Conservation (phyloP, 164 flowering plant genomes). For the Piper betle region DNA sequence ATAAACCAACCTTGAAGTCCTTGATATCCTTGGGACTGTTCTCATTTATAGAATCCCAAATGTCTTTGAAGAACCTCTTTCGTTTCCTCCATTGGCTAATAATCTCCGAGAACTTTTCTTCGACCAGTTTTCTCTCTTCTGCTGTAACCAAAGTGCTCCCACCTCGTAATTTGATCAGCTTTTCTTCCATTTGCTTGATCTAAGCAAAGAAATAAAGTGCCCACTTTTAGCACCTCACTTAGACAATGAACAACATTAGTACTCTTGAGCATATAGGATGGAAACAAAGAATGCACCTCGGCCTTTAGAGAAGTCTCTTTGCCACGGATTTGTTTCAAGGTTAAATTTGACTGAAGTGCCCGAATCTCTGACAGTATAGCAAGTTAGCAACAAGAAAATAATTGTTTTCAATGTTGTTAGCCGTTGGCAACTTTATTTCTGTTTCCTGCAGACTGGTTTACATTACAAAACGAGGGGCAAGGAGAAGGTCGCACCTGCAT, state of each 20-base stretch:
- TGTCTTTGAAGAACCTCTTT: constrained; percentile 35
- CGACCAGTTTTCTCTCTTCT: constrained; percentile 20
- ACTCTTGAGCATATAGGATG: neutral
- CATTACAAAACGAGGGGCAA: neutral
- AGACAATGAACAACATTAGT: neutral
- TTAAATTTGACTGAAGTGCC: constrained; percentile 72
- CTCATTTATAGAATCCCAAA: constrained; percentile 11
- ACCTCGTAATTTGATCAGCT: constrained; percentile 17
- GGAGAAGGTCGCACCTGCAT: constrained; percentile 41
- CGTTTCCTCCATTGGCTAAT: constrained; percentile 84
- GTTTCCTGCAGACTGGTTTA: neutral
- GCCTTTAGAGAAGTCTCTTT: constrained; percentile 39
- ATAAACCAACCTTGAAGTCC: constrained; percentile 63
- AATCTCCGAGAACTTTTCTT: constrained; percentile 12
- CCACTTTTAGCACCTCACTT: neutral
- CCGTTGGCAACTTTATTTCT: neutral
- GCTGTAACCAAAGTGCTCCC: constrained; percentile 24
- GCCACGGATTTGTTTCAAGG: constrained; percentile 56
- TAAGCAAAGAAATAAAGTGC: constrained; percentile 6
- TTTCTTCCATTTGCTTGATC: constrained; percentile 25
- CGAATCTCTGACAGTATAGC: constrained; percentile 44
- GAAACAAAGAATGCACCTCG: constrained; percentile 28
- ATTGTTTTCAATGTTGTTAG: neutral
- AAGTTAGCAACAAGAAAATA: neutral
- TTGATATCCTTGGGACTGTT: constrained; percentile 22